These are phyloP conservation scores for Candida mesenterica DNA, from an alignment of 1,139 yeast species.

Conservation along the genomic window DNA sequence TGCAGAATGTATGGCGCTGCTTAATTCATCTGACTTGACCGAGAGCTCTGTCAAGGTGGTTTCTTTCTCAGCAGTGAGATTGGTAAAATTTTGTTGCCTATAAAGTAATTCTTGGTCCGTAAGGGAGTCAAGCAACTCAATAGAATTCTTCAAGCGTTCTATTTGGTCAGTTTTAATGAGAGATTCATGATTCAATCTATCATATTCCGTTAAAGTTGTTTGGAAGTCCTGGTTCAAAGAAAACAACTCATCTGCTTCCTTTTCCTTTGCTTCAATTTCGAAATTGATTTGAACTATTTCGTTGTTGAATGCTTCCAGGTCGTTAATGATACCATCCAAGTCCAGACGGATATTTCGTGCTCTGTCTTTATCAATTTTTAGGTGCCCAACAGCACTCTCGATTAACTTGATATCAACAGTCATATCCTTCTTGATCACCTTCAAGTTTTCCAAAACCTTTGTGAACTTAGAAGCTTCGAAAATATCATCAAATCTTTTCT, in stretches of 20 bases:
- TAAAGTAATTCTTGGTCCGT: slow-evolving; percentile 50
- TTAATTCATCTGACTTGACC: slow-evolving; percentile 15
- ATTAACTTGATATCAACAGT: slow-evolving; percentile 69
- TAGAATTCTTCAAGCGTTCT: slow-evolving; percentile 42
- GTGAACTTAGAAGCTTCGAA: slow-evolving; percentile 94
- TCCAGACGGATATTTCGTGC: slow-evolving; percentile 58
- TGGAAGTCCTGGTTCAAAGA: slow-evolving; percentile 82
- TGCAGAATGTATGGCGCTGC: slow-evolving; percentile 12
- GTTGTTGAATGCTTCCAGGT: slow-evolving; percentile 44
- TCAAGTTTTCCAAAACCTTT: slow-evolving; percentile 81
- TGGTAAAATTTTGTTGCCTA: slow-evolving; percentile 54
- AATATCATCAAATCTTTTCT: slow-evolving; percentile 92
- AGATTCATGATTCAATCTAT: slow-evolving; percentile 52
- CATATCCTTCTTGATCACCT: slow-evolving; percentile 74
- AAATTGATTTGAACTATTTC: slow-evolving; percentile 49
- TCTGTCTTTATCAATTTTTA: slow-evolving; percentile 69
- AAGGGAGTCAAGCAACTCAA: slow-evolving; percentile 44
- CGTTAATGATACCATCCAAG: slow-evolving; percentile 41
- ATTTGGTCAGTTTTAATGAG: slow-evolving; percentile 48
- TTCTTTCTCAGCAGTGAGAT: slow-evolving; percentile 18
- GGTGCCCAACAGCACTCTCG: slow-evolving; percentile 74
- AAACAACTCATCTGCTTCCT: slow-evolving; percentile 63
- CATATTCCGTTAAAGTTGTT: slow-evolving; percentile 61
- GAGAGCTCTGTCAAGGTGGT: slow-evolving; percentile 33
- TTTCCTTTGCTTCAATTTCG: slow-evolving; percentile 52